These are phyloP conservation scores for Tuber borchii DNA, from an alignment of 495 filamentous ascomycete genomes.

Conservation along the genomic window DNA sequence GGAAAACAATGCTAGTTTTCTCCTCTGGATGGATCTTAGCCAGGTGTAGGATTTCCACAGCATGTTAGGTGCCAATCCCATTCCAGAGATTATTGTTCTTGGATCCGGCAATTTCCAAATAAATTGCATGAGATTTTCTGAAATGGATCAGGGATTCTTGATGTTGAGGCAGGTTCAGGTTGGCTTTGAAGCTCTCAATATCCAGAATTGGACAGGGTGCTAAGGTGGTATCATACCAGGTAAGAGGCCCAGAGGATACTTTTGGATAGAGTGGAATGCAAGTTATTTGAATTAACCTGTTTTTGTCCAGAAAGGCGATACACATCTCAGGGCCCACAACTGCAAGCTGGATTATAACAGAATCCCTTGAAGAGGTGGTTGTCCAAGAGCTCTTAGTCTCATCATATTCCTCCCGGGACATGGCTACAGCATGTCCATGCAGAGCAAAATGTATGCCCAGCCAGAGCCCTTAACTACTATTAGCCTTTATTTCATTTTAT, in stretches of 20 bases:
- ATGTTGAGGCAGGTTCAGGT: neutral
- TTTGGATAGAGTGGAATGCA: neutral
- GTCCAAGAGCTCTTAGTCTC: neutral
- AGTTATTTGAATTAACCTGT: neutral
- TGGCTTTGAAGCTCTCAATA: too few species aligned
- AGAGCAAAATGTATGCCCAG: conserved; percentile 6
- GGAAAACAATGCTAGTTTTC: too few species aligned
- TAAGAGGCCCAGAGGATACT: too few species aligned
- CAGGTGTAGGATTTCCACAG: conserved; percentile 6
- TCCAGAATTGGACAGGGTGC: neutral
- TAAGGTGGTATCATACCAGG: neutral
- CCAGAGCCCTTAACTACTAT: neutral
- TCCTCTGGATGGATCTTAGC: conserved; percentile 1
- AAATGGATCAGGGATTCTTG: neutral
- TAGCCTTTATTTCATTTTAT: conserved; percentile 4
- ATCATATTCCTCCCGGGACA: neutral
- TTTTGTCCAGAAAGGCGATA: conserved; percentile 3
- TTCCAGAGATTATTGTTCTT: conserved; percentile 7
- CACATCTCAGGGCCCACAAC: conserved; percentile 12
- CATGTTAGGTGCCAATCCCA: conserved; percentile 10
- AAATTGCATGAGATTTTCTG: neutral
- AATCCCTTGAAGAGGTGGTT: neutral
- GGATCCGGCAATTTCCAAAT: conserved; percentile 7
- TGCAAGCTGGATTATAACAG: neutral
- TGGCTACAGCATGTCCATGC: neutral